Percentiles rank a stretch among this genome's conserved stretches.
Conservation (phyloP, 2,329 filamentous ascomycete species). For the Thermomyces lanuginosus region DNA sequence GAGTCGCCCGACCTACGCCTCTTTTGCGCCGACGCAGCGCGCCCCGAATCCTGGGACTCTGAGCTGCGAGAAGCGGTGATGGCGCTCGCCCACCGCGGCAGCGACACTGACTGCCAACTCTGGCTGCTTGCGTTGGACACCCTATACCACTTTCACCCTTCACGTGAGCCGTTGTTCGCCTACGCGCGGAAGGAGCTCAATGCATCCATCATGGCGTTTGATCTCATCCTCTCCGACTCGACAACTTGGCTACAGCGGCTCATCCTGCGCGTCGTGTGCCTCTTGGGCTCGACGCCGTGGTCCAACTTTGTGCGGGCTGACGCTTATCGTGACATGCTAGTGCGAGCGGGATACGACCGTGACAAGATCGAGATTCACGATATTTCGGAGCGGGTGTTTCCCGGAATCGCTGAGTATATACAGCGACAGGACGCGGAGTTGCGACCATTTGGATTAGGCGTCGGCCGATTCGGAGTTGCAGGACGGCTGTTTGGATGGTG, state of each 20-base stretch:
- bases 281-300: constrained; percentile 34
- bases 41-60: constrained; percentile 28
- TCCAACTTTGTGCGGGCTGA: constrained; percentile 33
- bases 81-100: constrained; percentile 1
- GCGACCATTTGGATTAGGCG: constrained; percentile 18
- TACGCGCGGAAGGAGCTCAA: constrained; percentile 26
- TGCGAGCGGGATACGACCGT: constrained; percentile 32
- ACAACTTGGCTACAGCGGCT: constrained; percentile 14
- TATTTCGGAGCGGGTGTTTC: constrained; percentile 38
- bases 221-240: constrained; percentile 29
- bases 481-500: constrained; percentile 27
- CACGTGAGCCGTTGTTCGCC: constrained; percentile 31
- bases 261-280: constrained; percentile 28
- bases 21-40: constrained; percentile 36
- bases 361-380: constrained; percentile 31
- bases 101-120: constrained; percentile 12
- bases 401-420: constrained; percentile 32
- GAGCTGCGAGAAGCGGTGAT: constrained; percentile 11
- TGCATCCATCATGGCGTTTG: constrained; percentile 40
- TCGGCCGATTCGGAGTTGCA: constrained; percentile 22
- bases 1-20: not conserved
- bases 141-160: constrained; percentile 41
- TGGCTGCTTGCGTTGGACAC: constrained; percentile 43
- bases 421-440: constrained; percentile 19
- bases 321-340: constrained; percentile 32